These are phyloP conservation scores for Xylaria scruposa DNA, from an alignment of 495 filamentous ascomycete genomes.

Conservation along the genomic window DNA sequence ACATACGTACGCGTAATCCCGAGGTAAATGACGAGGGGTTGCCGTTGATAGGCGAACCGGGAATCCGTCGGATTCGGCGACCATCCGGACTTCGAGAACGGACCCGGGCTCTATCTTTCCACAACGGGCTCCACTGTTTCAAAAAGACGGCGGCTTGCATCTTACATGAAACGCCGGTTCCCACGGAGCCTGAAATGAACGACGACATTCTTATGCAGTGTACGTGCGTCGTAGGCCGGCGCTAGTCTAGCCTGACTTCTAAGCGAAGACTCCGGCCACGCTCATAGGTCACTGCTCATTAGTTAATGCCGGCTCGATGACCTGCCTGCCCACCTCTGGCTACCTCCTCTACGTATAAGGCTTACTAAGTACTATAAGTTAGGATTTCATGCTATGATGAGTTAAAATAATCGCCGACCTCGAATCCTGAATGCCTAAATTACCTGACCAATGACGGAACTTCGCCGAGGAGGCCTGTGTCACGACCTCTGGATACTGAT, in stretches of 20 bases:
- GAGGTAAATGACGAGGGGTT: neutral
- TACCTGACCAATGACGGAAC: neutral
- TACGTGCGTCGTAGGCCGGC: neutral
- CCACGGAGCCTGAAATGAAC: neutral
- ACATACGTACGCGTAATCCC: neutral
- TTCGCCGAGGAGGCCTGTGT: neutral
- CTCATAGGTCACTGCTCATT: neutral
- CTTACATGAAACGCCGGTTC: neutral
- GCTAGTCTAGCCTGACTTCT: neutral
- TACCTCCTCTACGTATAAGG: neutral
- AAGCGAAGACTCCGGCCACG: neutral
- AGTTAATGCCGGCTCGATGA: neutral
- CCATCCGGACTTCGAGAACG: slow-evolving; percentile 10
- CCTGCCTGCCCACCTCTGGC: neutral
- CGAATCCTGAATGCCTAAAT: neutral
- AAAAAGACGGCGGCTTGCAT: neutral
- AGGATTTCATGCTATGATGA: neutral
- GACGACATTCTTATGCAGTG: slow-evolving; percentile 7
- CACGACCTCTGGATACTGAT: too few species aligned
- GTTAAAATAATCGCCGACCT: slow-evolving; percentile 14
- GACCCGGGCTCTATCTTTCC: neutral
- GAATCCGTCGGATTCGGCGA: slow-evolving; percentile 13
- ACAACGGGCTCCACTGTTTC: slow-evolving; percentile 23
- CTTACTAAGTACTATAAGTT: neutral
- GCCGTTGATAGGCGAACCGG: neutral